A percentile compares a stretch with the other conserved stretches of the same genome.
These are phyloP conservation scores for Ustilago vetiveriae DNA, from an alignment of 1,284 basidiomycete species.

Conservation along the genomic window DNA sequence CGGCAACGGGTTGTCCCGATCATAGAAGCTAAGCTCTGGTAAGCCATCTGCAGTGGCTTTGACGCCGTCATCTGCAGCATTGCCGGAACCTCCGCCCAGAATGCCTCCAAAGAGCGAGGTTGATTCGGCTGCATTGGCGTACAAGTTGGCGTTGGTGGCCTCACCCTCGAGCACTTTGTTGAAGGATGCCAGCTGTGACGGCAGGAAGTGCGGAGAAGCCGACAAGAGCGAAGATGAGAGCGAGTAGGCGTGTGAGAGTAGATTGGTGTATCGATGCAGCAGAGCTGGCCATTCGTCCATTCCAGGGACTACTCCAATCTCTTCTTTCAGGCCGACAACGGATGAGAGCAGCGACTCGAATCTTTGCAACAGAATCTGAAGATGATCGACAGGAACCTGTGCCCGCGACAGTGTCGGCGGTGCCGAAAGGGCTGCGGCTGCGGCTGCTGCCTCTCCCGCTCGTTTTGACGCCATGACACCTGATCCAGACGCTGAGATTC, in stretches of 20 bases:
- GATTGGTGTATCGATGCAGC: constrained; percentile 50
- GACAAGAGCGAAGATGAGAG: constrained; percentile 52
- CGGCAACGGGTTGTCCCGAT: constrained; percentile 43
- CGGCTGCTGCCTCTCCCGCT: constrained; percentile 6
- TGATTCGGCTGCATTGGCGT: constrained; percentile 30
- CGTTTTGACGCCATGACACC: constrained; percentile 28
- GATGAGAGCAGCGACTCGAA: constrained; percentile 58
- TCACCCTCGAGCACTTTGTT: constrained; percentile 55
- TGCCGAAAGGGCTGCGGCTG: constrained; percentile 9
- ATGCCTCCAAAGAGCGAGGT: constrained; percentile 28
- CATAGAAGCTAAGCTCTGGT: constrained; percentile 50
- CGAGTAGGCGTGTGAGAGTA: constrained; percentile 58
- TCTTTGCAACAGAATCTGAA: constrained; percentile 53
- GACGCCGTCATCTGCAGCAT: constrained; percentile 26
- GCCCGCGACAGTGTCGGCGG: constrained; percentile 34
- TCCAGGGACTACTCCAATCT: constrained; percentile 54
- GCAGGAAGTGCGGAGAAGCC: constrained; percentile 51
- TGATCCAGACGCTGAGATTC: too few relatives aligned
- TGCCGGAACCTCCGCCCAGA: constrained; percentile 3
- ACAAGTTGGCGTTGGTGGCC: constrained; percentile 49
- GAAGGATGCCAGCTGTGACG: constrained; percentile 53
- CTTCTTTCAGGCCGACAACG: constrained; percentile 54
- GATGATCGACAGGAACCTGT: constrained; percentile 41
- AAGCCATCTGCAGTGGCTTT: constrained; percentile 41
- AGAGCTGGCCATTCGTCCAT: constrained; percentile 59